Conservation (phyloP, 805 yeast genomes). For the Metschnikowia drakensbergensis region DNA sequence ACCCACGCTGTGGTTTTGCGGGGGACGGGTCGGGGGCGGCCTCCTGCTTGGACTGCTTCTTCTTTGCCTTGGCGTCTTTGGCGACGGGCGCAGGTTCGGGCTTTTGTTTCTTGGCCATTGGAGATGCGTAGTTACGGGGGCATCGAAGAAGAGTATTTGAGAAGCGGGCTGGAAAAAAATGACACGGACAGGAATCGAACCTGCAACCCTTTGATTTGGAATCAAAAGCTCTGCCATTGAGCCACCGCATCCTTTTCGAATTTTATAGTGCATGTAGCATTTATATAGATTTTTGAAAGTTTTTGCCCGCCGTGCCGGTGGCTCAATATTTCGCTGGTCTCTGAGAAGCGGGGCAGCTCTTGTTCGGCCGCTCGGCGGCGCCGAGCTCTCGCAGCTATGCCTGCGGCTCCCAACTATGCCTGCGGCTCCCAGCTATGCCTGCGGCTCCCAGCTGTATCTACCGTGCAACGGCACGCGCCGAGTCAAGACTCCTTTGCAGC, state of each 20-base stretch:
- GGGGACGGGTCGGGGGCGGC: conserved; percentile 6
- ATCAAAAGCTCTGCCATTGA: conserved; percentile 24
- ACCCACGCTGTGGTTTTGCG: conserved; percentile 37
- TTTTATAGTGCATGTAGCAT: background rate
- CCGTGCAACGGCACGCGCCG: no score
- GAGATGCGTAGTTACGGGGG: background rate
- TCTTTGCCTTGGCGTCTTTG: conserved; percentile 6
- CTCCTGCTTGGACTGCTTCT: conserved; percentile 6
- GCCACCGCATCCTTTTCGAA: conserved; percentile 18
- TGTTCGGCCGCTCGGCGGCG: no score
- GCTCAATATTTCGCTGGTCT: no score
- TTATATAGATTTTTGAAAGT: no score
- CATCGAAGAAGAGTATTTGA: background rate
- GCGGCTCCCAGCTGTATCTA: no score
- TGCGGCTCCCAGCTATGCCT: no score
- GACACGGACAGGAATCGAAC: conserved; percentile 25
- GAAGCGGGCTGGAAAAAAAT: background rate
- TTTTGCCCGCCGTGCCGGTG: no score
- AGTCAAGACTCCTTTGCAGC: no score
- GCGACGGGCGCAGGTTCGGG: conserved; percentile 6
- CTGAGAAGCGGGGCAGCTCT: no score
- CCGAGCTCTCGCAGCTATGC: no score
- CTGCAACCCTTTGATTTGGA: conserved; percentile 24
- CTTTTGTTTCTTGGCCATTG: conserved; percentile 12
- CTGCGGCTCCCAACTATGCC: no score